Percentiles rank a stretch among this genome's conserved stretches.
phyloP scores from a whole-genome alignment of 1,284 basidiomycete species.

The Boletus holoroseus region DNA sequence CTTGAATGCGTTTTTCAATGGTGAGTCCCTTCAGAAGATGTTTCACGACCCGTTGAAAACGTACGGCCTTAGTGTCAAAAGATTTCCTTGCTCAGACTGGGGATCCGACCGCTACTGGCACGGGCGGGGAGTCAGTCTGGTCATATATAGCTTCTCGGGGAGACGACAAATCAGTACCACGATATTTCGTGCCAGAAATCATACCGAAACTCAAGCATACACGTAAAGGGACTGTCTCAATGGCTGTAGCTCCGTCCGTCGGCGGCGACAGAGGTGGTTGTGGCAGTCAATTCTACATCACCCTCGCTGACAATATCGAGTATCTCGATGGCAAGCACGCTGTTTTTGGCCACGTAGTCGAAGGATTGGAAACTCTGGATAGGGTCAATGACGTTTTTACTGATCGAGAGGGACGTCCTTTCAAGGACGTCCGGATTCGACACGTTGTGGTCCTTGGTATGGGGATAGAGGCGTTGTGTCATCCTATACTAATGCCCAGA shows the following conservation, averaged over 20 bases:
- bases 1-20: constrained; percentile 94
- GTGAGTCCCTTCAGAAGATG: constrained; percentile 40
- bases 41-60: constrained; percentile 10
- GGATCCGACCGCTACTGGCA: constrained; percentile 92
- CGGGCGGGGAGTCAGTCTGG: constrained; percentile 84
- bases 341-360: constrained; percentile 92
- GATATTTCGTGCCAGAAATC: constrained; percentile 85
- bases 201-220: constrained; percentile 79
- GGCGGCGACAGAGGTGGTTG: constrained; percentile 74
- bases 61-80: constrained; percentile 63
- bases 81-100: constrained; percentile 95
- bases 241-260: constrained; percentile 81
- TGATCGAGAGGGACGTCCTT: constrained; percentile 83
- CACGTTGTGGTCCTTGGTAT: constrained; percentile 89
- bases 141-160: constrained; percentile 60
- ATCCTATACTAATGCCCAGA: constrained; percentile 4
- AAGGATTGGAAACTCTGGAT: constrained; percentile 88
- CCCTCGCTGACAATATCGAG: constrained; percentile 84
- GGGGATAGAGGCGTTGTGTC: constrained; percentile 2
- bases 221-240: constrained; percentile 86
- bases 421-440: constrained; percentile 90
- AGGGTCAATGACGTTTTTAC: constrained; percentile 90
- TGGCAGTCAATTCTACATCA: constrained; percentile 96
- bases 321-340: constrained; percentile 96
- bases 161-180: constrained; percentile 40